Evolutionary conservation across 495 filamentous ascomycete species (phyloP).

Genomic region (Peziza echinospora): DNA sequence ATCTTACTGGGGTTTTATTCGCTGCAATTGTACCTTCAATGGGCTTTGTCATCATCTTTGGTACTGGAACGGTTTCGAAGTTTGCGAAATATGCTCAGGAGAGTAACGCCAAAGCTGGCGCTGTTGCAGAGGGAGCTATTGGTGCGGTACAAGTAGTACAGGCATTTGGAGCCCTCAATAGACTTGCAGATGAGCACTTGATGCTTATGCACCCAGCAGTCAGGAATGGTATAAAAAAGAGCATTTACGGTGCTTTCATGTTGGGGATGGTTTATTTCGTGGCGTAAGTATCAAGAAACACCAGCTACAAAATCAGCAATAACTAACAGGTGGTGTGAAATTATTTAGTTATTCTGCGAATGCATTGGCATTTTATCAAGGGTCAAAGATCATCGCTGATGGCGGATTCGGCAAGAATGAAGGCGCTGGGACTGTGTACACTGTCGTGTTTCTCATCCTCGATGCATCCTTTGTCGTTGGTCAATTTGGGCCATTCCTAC

Average conservation of each 20-base stretch:
- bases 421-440: constrained; percentile 29
- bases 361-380: constrained; percentile 32
- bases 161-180: constrained; percentile 28
- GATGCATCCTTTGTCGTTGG: constrained; percentile 23
- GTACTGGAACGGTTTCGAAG: constrained; percentile 16
- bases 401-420: constrained; percentile 16
- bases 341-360: constrained; percentile 24
- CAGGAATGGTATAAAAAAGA: constrained; percentile 14
- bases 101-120: constrained; percentile 18
- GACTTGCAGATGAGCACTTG: constrained; percentile 23
- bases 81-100: constrained; percentile 10
- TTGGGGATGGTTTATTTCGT: constrained; percentile 24
- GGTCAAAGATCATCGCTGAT: constrained; percentile 23
- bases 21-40: constrained; percentile 23
- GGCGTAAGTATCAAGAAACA: constrained; percentile 22
- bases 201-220: constrained; percentile 17
- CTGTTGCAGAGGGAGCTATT: constrained; percentile 29
- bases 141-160: constrained; percentile 30
- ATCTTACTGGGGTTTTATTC: constrained; percentile 27
- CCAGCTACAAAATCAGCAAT: too few relatives aligned
- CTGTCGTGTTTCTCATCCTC: constrained; percentile 30
- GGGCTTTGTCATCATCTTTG: constrained; percentile 22
- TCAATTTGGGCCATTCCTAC: constrained; percentile 26
- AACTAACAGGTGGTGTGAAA: constrained; percentile 7
- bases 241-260: constrained; percentile 19